phyloP scores from a whole-genome alignment of 2,329 filamentous ascomycete species.

The Penicillium sp. region DNA sequence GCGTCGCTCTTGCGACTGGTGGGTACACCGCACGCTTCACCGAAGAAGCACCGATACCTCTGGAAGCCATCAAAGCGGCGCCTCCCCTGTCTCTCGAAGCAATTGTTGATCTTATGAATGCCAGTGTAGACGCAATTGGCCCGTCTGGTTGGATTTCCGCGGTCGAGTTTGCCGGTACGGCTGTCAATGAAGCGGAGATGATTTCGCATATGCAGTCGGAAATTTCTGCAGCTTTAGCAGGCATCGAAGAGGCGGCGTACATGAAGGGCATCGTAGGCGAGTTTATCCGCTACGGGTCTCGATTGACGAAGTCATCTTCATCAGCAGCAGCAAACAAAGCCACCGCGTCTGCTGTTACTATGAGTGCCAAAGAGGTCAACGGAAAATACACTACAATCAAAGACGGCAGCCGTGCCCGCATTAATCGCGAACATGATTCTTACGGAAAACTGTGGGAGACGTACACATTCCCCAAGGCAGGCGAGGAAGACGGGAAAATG shows the following conservation, averaged over 20 bases:
- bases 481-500: slow-evolving; percentile 39
- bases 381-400: slow-evolving; percentile 33
- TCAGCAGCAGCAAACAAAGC: slow-evolving; percentile 3
- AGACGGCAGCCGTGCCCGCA: slow-evolving; percentile 10
- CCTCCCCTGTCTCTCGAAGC: slow-evolving; percentile 35
- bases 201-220: slow-evolving; percentile 47
- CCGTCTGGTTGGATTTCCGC: slow-evolving; percentile 46
- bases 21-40: slow-evolving; percentile 41
- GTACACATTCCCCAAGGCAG: slow-evolving; percentile 23
- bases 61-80: slow-evolving; percentile 31
- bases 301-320: slow-evolving; percentile 7
- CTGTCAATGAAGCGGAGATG: slow-evolving; percentile 39
- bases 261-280: slow-evolving; percentile 46
- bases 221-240: slow-evolving; percentile 44
- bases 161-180: slow-evolving; percentile 27
- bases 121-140: slow-evolving; percentile 45
- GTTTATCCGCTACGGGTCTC: slow-evolving; percentile 36
- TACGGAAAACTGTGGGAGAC: slow-evolving; percentile 15
- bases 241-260: slow-evolving; percentile 46
- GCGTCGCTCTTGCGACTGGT: slow-evolving; percentile 40
- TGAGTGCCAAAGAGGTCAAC: slow-evolving; percentile 38
- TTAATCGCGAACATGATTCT: slow-evolving; percentile 14
- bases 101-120: slow-evolving; percentile 40
- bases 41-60: slow-evolving; percentile 35
- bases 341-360: slow-evolving; percentile 19